Evolutionary conservation across 805 yeast species (phyloP).

Genomic region (Komagataella ulmi): DNA sequence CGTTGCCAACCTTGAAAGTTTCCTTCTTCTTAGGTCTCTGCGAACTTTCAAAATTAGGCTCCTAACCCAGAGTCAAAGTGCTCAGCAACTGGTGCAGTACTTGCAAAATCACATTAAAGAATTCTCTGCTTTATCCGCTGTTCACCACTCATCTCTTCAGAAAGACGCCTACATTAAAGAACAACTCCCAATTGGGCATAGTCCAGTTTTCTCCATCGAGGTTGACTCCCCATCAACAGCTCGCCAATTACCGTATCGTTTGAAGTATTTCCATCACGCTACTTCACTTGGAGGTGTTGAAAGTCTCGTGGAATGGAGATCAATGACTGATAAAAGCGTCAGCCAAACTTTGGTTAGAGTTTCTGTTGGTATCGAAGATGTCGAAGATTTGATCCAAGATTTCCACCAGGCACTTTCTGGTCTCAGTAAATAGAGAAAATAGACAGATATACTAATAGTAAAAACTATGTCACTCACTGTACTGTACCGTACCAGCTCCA

Average conservation of each 20-base stretch:
- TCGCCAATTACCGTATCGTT: conserved; percentile 24
- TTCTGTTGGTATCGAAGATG: conserved; percentile 39
- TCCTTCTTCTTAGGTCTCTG: conserved; percentile 31
- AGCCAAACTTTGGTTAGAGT: conserved; percentile 24
- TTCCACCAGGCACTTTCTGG: conserved; percentile 20
- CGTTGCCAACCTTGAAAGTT: conserved; percentile 36
- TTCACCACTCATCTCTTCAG: conserved; percentile 33
- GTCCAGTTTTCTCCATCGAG: conserved; percentile 35
- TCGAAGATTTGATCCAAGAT: conserved; percentile 35
- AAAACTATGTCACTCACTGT: too few relatives aligned
- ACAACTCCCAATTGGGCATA: conserved; percentile 27
- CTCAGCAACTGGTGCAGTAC: conserved; percentile 26
- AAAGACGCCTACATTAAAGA: conserved; percentile 17
- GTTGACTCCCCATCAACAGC: conserved; percentile 23
- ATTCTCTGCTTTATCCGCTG: conserved; percentile 19
- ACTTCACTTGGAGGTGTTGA: conserved; percentile 26
- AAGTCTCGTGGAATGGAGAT: conserved; percentile 28
- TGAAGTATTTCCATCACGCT: conserved; percentile 37
- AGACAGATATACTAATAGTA: not conserved
- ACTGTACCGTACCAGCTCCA: too few relatives aligned
- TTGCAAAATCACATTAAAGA: conserved; percentile 19
- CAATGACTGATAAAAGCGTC: conserved; percentile 17
- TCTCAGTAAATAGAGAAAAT: not conserved
- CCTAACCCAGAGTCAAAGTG: conserved; percentile 28
- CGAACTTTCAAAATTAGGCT: conserved; percentile 39